These are phyloP conservation scores for Simplicillium aogashimaense DNA, from an alignment of 2,329 filamentous ascomycete species.

Conservation along the genomic window DNA sequence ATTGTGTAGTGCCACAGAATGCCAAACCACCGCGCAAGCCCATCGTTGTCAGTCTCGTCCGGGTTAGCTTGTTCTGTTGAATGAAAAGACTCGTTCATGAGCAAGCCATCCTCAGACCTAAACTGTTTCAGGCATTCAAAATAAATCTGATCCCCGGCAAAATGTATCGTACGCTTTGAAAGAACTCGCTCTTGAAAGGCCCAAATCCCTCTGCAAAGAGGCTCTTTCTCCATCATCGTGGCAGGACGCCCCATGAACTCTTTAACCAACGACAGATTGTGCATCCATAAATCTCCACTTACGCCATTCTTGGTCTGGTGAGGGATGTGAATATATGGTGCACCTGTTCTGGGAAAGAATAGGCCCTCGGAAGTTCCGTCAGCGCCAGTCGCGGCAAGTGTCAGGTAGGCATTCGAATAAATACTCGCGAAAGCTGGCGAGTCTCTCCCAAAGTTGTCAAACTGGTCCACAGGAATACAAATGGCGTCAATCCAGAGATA, in stretches of 20 bases:
- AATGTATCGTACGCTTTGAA: constrained; percentile 3
- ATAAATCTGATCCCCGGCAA: constrained; percentile 4
- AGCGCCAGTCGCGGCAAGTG: not conserved
- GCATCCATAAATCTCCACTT: not conserved
- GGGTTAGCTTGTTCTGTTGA: not conserved
- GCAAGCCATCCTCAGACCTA: constrained; percentile 1
- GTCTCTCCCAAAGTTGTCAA: not conserved
- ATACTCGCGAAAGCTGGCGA: not conserved
- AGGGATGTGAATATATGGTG: not conserved
- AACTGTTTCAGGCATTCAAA: constrained; percentile 1
- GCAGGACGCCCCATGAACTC: not conserved
- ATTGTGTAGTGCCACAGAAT: not conserved
- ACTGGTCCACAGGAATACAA: constrained; percentile 1
- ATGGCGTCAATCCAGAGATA: constrained; percentile 6
- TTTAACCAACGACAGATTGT: not conserved
- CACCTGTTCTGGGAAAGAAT: not conserved
- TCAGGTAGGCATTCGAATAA: constrained; percentile 3
- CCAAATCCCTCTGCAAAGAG: constrained; percentile 2
- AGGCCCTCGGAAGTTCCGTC: not conserved
- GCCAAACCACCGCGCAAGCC: not conserved
- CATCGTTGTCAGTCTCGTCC: not conserved
- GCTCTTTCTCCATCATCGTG: constrained; percentile 1
- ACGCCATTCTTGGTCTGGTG: not conserved
- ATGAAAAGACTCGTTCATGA: not conserved
- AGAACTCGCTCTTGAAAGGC: constrained; percentile 5